phyloP scores from a whole-genome alignment of 2,329 filamentous ascomycete genomes.

The Ilyonectria sp. region DNA sequence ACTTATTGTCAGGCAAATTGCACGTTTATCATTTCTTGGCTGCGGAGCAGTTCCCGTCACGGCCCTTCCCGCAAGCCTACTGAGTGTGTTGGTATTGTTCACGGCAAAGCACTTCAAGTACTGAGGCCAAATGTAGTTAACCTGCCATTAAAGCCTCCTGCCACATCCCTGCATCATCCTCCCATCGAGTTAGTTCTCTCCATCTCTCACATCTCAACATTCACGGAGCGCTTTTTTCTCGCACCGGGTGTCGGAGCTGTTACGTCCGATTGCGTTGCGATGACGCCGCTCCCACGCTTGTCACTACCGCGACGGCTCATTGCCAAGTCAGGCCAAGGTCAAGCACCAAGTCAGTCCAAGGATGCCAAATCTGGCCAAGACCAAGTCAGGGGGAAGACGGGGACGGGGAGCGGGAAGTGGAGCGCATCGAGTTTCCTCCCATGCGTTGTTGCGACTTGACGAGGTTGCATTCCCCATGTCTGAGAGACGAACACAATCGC shows the following conservation, averaged over 20 bases:
- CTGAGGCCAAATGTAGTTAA: no score
- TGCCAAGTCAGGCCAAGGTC: neutral
- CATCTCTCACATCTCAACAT: neutral
- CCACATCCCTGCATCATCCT: neutral
- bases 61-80: no score
- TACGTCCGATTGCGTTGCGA: neutral
- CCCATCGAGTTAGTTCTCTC: neutral
- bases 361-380: neutral
- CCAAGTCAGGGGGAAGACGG: neutral
- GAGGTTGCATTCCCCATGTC: neutral
- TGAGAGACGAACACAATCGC: neutral
- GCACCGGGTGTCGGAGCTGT: neutral
- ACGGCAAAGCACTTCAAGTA: no score
- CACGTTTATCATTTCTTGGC: neutral
- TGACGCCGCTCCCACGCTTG: neutral
- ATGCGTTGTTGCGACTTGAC: neutral
- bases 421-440: neutral
- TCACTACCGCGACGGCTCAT: no score
- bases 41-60: neutral
- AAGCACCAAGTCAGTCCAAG: neutral
- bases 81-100: no score
- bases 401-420: neutral
- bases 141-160: no score
- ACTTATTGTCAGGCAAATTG: neutral
- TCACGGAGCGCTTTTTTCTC: neutral